These are phyloP conservation scores for Xylaria sp. DNA, from an alignment of 2,329 filamentous ascomycete genomes.

Conservation along the genomic window DNA sequence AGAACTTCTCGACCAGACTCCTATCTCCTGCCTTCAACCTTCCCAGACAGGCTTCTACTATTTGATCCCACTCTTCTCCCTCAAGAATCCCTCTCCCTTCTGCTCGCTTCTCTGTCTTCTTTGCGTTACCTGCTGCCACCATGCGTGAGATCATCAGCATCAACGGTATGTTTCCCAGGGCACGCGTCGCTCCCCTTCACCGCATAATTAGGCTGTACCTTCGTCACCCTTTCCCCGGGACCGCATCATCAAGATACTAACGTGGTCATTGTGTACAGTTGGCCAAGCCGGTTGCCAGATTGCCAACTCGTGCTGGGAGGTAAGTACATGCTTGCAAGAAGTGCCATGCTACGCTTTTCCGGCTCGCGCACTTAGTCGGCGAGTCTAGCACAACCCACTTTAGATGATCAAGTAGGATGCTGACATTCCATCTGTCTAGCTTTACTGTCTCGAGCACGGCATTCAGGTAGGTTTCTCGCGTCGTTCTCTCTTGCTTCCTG, in stretches of 20 bases:
- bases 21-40: conserved; percentile 38
- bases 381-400: conserved; percentile 32
- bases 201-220: conserved; percentile 52
- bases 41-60: conserved; percentile 40
- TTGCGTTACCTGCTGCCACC: conserved; percentile 60
- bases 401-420: conserved; percentile 44
- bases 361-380: conserved; percentile 15
- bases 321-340: conserved; percentile 63
- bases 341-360: conserved; percentile 17
- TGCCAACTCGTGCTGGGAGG: conserved; percentile 99
- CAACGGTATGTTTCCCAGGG: conserved; percentile 78
- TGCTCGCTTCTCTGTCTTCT: conserved; percentile 49
- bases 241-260: conserved; percentile 58
- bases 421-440: conserved; percentile 65
- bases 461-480: conserved; percentile 80
- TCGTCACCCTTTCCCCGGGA: conserved; percentile 11
- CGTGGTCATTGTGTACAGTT: conserved; percentile 72
- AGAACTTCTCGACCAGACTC: conserved; percentile 41
- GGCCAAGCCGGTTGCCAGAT: conserved; percentile 99
- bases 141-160: conserved; percentile 99
- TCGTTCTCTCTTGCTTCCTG: conserved; percentile 26
- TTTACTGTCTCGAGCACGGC: conserved; percentile 99
- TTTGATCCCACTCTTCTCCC: conserved; percentile 36
- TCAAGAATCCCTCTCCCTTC: conserved; percentile 41
- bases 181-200: conserved; percentile 56